These are phyloP conservation scores for Aureobasidium sp. DNA, from an alignment of 2,329 filamentous ascomycete genomes.

Conservation along the genomic window DNA sequence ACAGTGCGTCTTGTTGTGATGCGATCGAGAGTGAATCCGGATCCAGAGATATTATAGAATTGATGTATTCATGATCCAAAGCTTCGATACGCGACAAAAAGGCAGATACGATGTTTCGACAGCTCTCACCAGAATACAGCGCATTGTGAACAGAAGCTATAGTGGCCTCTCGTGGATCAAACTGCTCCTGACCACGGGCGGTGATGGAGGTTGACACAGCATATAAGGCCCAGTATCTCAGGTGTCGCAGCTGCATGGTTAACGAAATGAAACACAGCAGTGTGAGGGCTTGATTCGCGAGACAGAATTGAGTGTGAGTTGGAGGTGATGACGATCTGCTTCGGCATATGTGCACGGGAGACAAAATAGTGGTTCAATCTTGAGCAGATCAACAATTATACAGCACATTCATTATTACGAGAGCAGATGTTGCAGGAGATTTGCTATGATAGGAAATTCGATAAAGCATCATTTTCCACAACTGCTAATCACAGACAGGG, in stretches of 20 bases:
- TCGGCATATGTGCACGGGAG: neutral
- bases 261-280: neutral
- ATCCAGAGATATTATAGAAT: constrained; percentile 51
- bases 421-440: neutral
- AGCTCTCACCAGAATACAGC: constrained; percentile 47
- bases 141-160: constrained; percentile 50
- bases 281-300: neutral
- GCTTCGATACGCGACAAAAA: constrained; percentile 52
- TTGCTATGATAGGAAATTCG: neutral
- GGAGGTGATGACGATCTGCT: neutral
- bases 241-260: neutral
- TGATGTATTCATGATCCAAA: constrained; percentile 47
- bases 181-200: constrained; percentile 18
- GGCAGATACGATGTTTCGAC: constrained; percentile 46
- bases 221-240: neutral
- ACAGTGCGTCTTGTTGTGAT: constrained; percentile 41
- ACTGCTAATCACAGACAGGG: neutral
- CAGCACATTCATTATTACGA: neutral
- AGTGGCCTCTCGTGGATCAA: constrained; percentile 53
- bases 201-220: neutral
- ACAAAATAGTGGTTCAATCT: neutral
- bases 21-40: constrained; percentile 43
- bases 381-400: neutral
- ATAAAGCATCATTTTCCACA: neutral
- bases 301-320: neutral